Percentiles rank a stretch among this genome's conserved stretches.
Conservation (phyloP, 768 basidiomycete genomes). For the Suillus luteus region DNA sequence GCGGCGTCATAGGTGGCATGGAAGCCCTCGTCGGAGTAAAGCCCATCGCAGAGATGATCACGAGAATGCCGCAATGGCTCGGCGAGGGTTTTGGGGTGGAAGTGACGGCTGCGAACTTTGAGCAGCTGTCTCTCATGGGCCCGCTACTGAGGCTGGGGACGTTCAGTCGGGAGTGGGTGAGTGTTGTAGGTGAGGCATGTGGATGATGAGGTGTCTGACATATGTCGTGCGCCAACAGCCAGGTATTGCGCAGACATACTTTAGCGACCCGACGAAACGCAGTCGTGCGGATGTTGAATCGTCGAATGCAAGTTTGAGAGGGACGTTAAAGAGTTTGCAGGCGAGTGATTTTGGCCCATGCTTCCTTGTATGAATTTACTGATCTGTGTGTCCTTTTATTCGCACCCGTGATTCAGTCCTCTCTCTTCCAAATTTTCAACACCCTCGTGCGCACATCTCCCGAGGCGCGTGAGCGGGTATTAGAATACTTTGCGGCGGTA, state of each 20-base stretch:
- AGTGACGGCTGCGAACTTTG: constrained; percentile 63
- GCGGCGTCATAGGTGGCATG: constrained; percentile 80
- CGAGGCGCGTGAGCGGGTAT: constrained; percentile 75
- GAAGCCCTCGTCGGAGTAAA: constrained; percentile 82
- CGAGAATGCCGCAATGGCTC: constrained; percentile 73
- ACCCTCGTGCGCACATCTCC: constrained; percentile 82
- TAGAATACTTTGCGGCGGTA: constrained; percentile 79
- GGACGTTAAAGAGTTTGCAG: constrained; percentile 83
- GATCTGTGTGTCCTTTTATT: neutral
- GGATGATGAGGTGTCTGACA: neutral
- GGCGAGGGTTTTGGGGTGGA: constrained; percentile 63
- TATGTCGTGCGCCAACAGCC: constrained; percentile 50
- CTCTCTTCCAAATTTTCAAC: constrained; percentile 88
- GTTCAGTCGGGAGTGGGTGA: constrained; percentile 88
- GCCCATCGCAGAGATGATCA: constrained; percentile 80
- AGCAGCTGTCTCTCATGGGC: constrained; percentile 72
- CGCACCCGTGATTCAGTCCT: constrained; percentile 37
- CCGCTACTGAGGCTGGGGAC: constrained; percentile 83
- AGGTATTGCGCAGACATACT: constrained; percentile 73
- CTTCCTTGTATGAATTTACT: neutral
- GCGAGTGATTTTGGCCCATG: constrained; percentile 37
- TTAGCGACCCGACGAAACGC: constrained; percentile 82
- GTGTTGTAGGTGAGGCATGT: constrained; percentile 21
- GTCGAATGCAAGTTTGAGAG: constrained; percentile 82
- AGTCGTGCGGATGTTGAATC: constrained; percentile 75